Evolutionary conservation across 306 rosid species (phyloP).

Genomic region (Cicer yamashitae): DNA sequence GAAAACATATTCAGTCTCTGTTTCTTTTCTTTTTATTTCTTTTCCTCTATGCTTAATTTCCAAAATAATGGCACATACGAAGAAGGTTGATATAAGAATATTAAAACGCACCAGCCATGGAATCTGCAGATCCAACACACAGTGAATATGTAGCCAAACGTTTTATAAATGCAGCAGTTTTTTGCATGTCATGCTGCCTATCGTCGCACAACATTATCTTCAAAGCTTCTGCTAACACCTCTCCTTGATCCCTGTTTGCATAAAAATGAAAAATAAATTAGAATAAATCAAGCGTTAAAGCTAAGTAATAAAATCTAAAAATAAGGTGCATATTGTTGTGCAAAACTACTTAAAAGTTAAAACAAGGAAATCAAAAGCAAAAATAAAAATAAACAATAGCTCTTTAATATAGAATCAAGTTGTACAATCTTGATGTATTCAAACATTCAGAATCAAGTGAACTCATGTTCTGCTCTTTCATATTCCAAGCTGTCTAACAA

Average conservation of each 20-base stretch:
- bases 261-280: constrained; percentile 33
- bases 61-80: not conserved
- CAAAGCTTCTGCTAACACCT: constrained; percentile 88
- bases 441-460: constrained; percentile 4
- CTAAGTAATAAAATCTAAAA: constrained; percentile 9
- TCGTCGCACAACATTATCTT: constrained; percentile 94
- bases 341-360: constrained; percentile 2
- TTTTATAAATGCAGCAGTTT: constrained; percentile 94
- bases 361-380: not conserved
- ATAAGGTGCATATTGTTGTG: constrained; percentile 21
- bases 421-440: not conserved
- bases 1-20: constrained; percentile 28
- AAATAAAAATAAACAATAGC: not conserved
- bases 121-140: constrained; percentile 80
- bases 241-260: constrained; percentile 82
- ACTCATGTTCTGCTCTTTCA: not conserved
- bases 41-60: not conserved
- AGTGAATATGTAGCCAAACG: constrained; percentile 81
- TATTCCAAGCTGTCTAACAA: constrained; percentile 2
- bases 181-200: constrained; percentile 98
- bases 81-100: constrained; percentile 17
- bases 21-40: not conserved
- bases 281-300: constrained; percentile 11
- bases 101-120: constrained; percentile 81
- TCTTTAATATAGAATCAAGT: not conserved